phyloP scores from a whole-genome alignment of 2,329 filamentous ascomycete genomes.

The Decorospora gaudefroyi region DNA sequence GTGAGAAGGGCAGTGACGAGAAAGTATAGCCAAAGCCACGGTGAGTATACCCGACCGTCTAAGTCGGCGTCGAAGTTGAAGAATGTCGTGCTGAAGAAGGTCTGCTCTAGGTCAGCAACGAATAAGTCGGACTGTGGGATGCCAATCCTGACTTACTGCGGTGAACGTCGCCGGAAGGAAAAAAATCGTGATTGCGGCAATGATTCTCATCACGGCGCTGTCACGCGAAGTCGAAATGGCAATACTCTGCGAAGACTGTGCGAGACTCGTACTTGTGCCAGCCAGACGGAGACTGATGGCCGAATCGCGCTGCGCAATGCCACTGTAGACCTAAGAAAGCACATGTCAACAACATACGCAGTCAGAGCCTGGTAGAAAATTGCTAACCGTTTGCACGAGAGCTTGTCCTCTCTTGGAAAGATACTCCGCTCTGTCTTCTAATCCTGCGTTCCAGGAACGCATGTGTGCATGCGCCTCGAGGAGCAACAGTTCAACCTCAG shows the following conservation, averaged over 20 bases:
- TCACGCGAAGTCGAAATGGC: conserved; percentile 22
- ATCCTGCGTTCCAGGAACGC: conserved; percentile 14
- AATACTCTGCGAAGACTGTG: conserved; percentile 21
- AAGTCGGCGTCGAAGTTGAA: conserved; percentile 21
- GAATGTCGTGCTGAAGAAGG: conserved; percentile 30
- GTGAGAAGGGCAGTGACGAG: conserved; percentile 21
- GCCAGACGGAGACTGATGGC: conserved; percentile 10
- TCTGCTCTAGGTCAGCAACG: conserved; percentile 7
- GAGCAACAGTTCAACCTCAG: conserved; percentile 4
- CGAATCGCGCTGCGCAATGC: conserved; percentile 29
- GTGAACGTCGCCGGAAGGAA: conserved; percentile 35
- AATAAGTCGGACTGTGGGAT: not conserved
- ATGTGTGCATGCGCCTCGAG: conserved; percentile 13
- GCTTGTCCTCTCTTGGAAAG: conserved; percentile 20
- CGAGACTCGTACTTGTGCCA: conserved; percentile 12
- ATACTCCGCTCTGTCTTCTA: conserved; percentile 23
- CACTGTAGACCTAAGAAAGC: conserved; percentile 22
- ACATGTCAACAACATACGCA: not conserved
- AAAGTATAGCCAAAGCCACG: conserved; percentile 30
- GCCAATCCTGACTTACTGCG: conserved; percentile 17
- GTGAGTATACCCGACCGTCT: conserved; percentile 17
- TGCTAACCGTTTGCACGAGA: conserved; percentile 22
- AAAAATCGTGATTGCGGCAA: conserved; percentile 31
- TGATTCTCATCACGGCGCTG: conserved; percentile 28
- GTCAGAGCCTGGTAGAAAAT: not conserved